Base-by-base conservation (phyloP, 352 stramenopile genomes). In the Globisporangium emineosum region DNA sequence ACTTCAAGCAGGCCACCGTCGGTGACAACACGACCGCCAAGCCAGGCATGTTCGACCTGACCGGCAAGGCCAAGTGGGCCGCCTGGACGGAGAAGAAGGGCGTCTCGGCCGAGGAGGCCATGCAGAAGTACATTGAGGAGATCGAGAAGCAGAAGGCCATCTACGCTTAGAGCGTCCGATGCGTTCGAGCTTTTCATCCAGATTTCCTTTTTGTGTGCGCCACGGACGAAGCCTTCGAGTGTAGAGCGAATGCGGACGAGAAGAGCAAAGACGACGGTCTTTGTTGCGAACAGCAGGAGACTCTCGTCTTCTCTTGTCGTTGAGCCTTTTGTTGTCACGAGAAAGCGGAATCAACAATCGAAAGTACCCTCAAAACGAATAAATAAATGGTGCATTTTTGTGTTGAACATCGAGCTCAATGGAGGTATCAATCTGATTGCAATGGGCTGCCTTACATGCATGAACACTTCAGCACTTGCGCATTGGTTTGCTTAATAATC, bases 1-100 rank as follows among this genome's bases (percentile, higher is more conserved):
- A 85, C 70, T 97, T 83, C 86, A 97, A 97, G 84, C 89, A 97
- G 75, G 88, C 86, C 51, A 97, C 85, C 12, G 70, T 91, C 27
- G 89, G 89, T 21, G 88, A 97, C 82, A 90, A 90, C 76, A 91
- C 79, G 65, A 93, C 84, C 53, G 33, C 76, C 59, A 85, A 84
- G 67, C 84, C 89, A 6, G 87, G 88, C 65, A 94, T 96, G 83
- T 91, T 96, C 62, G 84, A 96, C 73, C 61, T 96, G 33, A 89
- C 76, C 54, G 85, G 77, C 68, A 94, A 94, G 75, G 85, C 85
- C 71, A 97, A 97, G 83, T 96, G 87, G 86, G 79, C 88, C 57
- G 89, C 89, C 49, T 97, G 89, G 89, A 82, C 73, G 29, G 79
- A 85, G 7, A 90, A 92, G 74, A 96, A 97, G 77, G 88, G 80